Conservation (phyloP, 768 basidiomycete species). For the Trametes meyenii region DNA sequence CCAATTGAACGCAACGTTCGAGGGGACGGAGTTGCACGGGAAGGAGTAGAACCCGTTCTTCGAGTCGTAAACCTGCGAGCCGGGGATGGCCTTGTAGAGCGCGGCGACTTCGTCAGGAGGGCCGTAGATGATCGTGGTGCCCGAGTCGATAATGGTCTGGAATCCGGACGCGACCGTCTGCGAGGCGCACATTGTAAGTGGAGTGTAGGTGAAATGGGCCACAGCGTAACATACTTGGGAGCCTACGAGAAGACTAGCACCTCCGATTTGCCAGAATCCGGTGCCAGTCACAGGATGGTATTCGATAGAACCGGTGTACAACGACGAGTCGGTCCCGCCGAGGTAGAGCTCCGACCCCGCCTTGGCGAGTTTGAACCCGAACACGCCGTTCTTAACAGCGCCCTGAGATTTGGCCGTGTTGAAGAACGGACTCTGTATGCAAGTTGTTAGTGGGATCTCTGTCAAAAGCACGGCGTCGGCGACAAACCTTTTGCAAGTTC, state of each 20-base stretch:
- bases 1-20: conserved; percentile 26
- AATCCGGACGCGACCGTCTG: conserved; percentile 13
- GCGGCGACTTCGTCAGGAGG: conserved; percentile 23
- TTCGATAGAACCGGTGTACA: conserved; percentile 49
- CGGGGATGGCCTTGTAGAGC: conserved; percentile 35
- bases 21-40: conserved; percentile 22
- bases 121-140: conserved; percentile 38
- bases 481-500: conserved; percentile 40
- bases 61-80: conserved; percentile 20
- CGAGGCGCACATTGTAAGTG: too few relatives aligned
- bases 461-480: too few relatives aligned
- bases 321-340: conserved; percentile 51
- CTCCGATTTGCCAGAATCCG: conserved; percentile 34
- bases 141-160: conserved; percentile 34
- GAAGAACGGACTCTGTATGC: conserved; percentile 34
- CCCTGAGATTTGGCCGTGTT: conserved; percentile 46
- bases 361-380: conserved; percentile 50
- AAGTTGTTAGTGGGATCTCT: too few relatives aligned
- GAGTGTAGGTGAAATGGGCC: neutral
- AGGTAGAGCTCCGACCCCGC: conserved; percentile 54
- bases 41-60: conserved; percentile 30
- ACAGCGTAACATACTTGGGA: neutral
- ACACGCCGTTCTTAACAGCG: conserved; percentile 39
- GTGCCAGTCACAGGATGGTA: conserved; percentile 24
- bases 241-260: conserved; percentile 25